These are phyloP conservation scores for Plantago lanceolata DNA, from an alignment of 305 asterid genomes.

Conservation along the genomic window DNA sequence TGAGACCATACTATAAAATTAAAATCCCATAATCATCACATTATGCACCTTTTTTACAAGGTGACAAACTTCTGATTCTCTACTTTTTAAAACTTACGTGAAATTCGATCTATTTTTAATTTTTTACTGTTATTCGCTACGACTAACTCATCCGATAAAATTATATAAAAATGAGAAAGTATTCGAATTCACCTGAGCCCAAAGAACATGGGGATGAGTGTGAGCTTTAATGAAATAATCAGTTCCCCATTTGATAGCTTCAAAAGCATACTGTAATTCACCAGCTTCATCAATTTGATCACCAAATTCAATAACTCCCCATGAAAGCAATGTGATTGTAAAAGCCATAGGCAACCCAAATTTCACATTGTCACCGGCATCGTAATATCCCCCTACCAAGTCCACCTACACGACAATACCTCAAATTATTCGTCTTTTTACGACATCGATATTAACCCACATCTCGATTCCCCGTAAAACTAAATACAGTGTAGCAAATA, in stretches of 20 bases:
- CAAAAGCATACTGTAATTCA: conserved; percentile 58
- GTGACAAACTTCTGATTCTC: conserved; percentile 7
- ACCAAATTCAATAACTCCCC: conserved; percentile 61
- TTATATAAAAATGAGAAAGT: background rate
- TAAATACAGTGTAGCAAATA: background rate
- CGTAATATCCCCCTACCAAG: conserved; percentile 85
- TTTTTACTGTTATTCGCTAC: too few relatives aligned
- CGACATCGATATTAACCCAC: background rate
- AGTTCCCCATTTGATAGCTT: conserved; percentile 91
- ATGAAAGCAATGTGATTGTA: conserved; percentile 68
- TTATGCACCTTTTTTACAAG: background rate
- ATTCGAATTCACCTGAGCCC: conserved; percentile 70
- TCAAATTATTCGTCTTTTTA: too few relatives aligned
- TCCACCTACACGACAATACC: conserved; percentile 46
- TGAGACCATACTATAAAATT: conserved; percentile 6
- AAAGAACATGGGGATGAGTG: conserved; percentile 61
- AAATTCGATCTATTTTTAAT: too few relatives aligned
- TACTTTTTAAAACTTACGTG: background rate
- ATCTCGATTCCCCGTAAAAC: background rate
- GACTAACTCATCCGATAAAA: too few relatives aligned
- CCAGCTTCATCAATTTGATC: conserved; percentile 51
- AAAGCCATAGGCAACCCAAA: conserved; percentile 86
- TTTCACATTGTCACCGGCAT: conserved; percentile 81
- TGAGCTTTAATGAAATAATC: conserved; percentile 89
- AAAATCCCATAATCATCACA: background rate